Conservation (phyloP, 371 early-diverging fungal genomes). For the Mortierella sp. region DNA sequence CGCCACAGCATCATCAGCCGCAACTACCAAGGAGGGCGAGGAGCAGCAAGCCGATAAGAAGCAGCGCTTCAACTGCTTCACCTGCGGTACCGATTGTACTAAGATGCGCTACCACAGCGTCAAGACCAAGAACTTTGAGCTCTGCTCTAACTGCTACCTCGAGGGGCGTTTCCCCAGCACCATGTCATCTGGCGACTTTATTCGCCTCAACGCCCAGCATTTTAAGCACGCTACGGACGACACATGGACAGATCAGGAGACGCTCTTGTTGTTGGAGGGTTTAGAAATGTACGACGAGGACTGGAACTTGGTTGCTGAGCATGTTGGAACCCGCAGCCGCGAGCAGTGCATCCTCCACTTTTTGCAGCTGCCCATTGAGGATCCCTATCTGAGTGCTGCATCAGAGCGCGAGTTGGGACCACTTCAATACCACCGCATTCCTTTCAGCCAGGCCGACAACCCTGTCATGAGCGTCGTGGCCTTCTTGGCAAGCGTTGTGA, state of each 20-base stretch:
- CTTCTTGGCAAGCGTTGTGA: conserved; percentile 93
- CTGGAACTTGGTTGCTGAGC: conserved; percentile 95
- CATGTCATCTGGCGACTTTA: conserved; percentile 90
- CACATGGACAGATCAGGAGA: conserved; percentile 96
- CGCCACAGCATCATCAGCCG: conserved; percentile 26
- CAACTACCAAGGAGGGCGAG: conserved; percentile 52
- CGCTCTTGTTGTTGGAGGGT: conserved; percentile 93
- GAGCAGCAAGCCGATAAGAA: conserved; percentile 33
- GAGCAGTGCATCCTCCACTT: conserved; percentile 97
- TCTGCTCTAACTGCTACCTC: conserved; percentile 91
- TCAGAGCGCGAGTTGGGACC: conserved; percentile 63
- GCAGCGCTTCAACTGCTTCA: conserved; percentile 78
- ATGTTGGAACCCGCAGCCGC: conserved; percentile 93
- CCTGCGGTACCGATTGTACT: conserved; percentile 94
- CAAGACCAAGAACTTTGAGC: conserved; percentile 84
- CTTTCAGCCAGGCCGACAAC: conserved; percentile 93
- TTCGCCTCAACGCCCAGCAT: conserved; percentile 71
- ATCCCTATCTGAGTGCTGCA: conserved; percentile 78
- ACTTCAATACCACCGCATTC: conserved; percentile 77
- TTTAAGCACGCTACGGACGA: conserved; percentile 70
- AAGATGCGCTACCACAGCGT: conserved; percentile 84
- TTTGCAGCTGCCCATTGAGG: conserved; percentile 96
- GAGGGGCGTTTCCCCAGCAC: conserved; percentile 96
- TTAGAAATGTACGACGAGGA: conserved; percentile 97
- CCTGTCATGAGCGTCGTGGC: conserved; percentile 97